These are phyloP conservation scores for Mycogone perniciosa DNA, from an alignment of 2,329 filamentous ascomycete genomes.

Conservation along the genomic window DNA sequence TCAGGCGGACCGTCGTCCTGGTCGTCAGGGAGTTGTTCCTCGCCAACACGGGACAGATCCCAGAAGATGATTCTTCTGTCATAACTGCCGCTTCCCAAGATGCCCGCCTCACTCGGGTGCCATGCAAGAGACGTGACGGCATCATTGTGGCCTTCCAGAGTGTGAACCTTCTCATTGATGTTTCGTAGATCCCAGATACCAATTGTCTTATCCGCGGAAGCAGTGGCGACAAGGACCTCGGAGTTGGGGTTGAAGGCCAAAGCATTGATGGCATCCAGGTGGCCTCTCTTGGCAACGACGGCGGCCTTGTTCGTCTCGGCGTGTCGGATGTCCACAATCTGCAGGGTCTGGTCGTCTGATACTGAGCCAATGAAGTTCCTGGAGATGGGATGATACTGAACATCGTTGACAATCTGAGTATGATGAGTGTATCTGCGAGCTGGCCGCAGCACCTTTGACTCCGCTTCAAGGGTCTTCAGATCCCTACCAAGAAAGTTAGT, in stretches of 20 bases:
- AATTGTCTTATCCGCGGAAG: conserved; percentile 91
- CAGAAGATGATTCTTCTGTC: conserved; percentile 93
- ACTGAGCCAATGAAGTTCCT: conserved; percentile 83
- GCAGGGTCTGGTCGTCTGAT: conserved; percentile 88
- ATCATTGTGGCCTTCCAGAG: conserved; percentile 80
- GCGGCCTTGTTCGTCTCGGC: conserved; percentile 60
- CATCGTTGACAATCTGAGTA: conserved; percentile 87
- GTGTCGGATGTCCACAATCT: conserved; percentile 82
- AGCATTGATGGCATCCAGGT: conserved; percentile 92
- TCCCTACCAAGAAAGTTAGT: conserved; percentile 51
- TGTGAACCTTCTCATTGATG: conserved; percentile 82
- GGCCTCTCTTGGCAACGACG: conserved; percentile 64
- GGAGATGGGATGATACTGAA: conserved; percentile 87
- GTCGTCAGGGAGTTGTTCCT: conserved; percentile 92
- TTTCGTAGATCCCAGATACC: conserved; percentile 94
- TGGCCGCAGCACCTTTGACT: conserved; percentile 64
- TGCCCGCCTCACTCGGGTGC: conserved; percentile 85
- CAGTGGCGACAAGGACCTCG: conserved; percentile 87
- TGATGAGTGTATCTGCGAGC: conserved; percentile 79
- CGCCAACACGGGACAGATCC: conserved; percentile 86
- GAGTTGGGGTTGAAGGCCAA: conserved; percentile 87
- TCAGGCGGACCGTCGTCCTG: conserved; percentile 92
- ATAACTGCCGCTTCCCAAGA: conserved; percentile 86
- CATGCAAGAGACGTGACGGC: conserved; percentile 88
- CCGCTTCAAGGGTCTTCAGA: conserved; percentile 65